Evolutionary conservation across 306 rosid species (phyloP).

Genomic region (Chamaecrista fasciculata): DNA sequence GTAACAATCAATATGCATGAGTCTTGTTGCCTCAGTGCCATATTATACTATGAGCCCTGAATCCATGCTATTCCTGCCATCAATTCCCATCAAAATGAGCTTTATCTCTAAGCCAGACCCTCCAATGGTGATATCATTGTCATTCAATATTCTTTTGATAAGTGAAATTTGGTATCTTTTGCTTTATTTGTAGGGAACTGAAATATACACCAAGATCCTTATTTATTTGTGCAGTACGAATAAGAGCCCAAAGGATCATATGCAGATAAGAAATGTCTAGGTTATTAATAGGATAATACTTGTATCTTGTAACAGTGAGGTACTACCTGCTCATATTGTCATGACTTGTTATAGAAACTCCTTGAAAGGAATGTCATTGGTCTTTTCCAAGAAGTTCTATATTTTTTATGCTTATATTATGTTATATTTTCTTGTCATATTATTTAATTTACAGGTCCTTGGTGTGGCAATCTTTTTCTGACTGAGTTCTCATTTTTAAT

Average conservation of each 20-base stretch:
- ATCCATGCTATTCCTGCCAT: neutral
- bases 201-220: neutral
- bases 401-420: neutral
- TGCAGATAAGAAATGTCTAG: neutral
- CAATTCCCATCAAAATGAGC: neutral
- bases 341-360: neutral
- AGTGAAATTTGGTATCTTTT: neutral
- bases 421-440: neutral
- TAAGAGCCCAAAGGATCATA: neutral
- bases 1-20: neutral
- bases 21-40: neutral
- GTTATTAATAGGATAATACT: neutral
- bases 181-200: neutral
- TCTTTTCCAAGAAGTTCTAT: neutral
- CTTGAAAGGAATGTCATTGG: neutral
- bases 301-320: slow-evolving; percentile 1
- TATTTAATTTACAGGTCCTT: neutral
- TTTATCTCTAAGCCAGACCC: neutral
- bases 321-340: neutral
- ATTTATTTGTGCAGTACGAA: neutral
- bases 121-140: neutral
- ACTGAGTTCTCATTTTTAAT: slow-evolving; percentile 26
- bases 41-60: neutral
- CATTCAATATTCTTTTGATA: neutral
- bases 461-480: slow-evolving; percentile 15